These are phyloP conservation scores for Chlorella sp. DNA, from an alignment of 139 green algal genomes.

Conservation along the genomic window DNA sequence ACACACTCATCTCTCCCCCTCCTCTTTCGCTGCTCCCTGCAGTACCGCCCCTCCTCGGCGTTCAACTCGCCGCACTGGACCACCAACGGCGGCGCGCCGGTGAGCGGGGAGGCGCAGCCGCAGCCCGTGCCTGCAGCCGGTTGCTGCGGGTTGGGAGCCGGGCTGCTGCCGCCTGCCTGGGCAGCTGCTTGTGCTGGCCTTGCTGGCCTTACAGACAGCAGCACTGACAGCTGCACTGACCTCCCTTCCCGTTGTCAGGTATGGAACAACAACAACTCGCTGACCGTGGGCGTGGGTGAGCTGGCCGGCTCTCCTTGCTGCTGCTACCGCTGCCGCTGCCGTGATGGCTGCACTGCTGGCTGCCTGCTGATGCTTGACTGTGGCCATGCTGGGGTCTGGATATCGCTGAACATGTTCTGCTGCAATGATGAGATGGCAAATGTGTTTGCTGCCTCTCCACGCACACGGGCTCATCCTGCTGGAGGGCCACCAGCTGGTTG, in stretches of 20 bases:
- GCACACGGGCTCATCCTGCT: too few species aligned
- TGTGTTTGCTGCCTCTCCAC: too few species aligned
- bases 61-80: conserved; percentile 84
- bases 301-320: neutral
- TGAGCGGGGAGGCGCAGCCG: conserved; percentile 65
- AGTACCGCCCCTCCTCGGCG: conserved; percentile 53
- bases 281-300: conserved; percentile 80
- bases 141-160: too few species aligned
- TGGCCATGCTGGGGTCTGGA: too few species aligned
- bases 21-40: neutral
- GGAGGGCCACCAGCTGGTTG: too few species aligned
- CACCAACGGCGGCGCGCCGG: conserved; percentile 91
- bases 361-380: too few species aligned
- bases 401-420: too few species aligned
- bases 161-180: neutral
- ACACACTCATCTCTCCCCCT: neutral
- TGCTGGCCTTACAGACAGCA: neutral
- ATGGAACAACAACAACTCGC: conserved; percentile 85
- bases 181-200: neutral
- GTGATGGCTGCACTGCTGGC: neutral
- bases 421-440: too few species aligned
- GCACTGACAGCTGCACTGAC: too few species aligned
- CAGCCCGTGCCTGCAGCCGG: too few species aligned
- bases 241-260: neutral
- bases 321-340: neutral